These are phyloP conservation scores for Saccharomyces cerevisiae DNA, from an alignment of 805 yeast genomes.

Conservation along the genomic window DNA sequence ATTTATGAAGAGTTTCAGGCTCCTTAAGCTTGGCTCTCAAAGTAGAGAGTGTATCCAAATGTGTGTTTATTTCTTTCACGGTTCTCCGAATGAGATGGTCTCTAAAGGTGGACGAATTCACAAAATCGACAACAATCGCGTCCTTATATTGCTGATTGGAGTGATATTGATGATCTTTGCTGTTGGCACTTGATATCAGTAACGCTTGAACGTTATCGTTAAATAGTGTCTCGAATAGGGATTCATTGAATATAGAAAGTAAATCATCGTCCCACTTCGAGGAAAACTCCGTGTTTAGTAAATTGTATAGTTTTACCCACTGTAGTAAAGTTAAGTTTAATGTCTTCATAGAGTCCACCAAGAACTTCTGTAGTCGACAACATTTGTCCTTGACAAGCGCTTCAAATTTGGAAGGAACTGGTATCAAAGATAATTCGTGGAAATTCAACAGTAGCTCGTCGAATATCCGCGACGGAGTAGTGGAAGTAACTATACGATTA, in stretches of 20 bases:
- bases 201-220: conserved; percentile 9
- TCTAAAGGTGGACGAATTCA: conserved; percentile 7
- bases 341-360: conserved; percentile 8
- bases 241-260: conserved; percentile 2
- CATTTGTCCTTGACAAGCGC: conserved; percentile 8
- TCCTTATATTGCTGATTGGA: conserved; percentile 1
- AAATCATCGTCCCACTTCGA: conserved; percentile 9
- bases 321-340: conserved; percentile 12
- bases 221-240: conserved; percentile 10
- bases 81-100: conserved; percentile 6
- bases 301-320: conserved; percentile 16
- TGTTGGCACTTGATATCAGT: background rate
- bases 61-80: conserved; percentile 5
- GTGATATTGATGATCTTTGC: background rate
- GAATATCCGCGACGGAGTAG: conserved; percentile 9
- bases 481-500: conserved; percentile 12
- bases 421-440: conserved; percentile 1
- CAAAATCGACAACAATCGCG: conserved; percentile 8
- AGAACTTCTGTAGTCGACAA: conserved; percentile 7
- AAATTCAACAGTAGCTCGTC: conserved; percentile 14
- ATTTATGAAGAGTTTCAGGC: background rate
- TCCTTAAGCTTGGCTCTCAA: conserved; percentile 1
- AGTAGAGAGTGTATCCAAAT: conserved; percentile 2
- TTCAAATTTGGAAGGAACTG: conserved; percentile 2
- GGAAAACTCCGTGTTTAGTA: conserved; percentile 5